A percentile compares a stretch with the other conserved stretches of the same genome.
Conservation (phyloP, 768 basidiomycete genomes). For the Rhodocollybia butyracea region DNA sequence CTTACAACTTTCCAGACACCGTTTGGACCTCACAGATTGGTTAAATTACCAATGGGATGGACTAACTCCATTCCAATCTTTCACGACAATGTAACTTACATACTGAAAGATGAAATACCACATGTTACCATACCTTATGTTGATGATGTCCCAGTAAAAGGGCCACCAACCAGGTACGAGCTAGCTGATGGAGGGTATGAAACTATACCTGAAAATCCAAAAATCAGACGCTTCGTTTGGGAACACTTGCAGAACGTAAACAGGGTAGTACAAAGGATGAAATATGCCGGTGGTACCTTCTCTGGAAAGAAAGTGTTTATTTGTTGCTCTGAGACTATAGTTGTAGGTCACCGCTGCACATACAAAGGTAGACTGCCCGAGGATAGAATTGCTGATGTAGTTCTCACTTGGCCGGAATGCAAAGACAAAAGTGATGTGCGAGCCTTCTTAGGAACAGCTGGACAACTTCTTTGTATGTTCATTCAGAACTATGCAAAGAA, state of each 20-base stretch:
- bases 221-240: slow-evolving; percentile 35
- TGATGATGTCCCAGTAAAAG: slow-evolving; percentile 33
- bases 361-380: slow-evolving; percentile 26
- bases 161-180: slow-evolving; percentile 28
- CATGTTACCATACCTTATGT: slow-evolving; percentile 31
- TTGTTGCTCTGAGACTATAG: slow-evolving; percentile 18
- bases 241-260: no score
- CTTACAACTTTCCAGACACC: no score
- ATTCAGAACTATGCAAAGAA: slow-evolving; percentile 7
- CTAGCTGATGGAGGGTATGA: slow-evolving; percentile 25
- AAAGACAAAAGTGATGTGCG: slow-evolving; percentile 3
- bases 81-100: slow-evolving; percentile 33
- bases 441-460: slow-evolving; percentile 12
- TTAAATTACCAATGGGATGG: no score
- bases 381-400: neutral
- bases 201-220: slow-evolving; percentile 30
- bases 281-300: slow-evolving; percentile 33
- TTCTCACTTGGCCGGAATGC: slow-evolving; percentile 5
- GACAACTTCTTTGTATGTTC: slow-evolving; percentile 7
- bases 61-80: slow-evolving; percentile 33
- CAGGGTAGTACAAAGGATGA: slow-evolving; percentile 33
- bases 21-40: no score
- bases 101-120: slow-evolving; percentile 37
- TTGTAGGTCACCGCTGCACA: slow-evolving; percentile 37
- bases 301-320: slow-evolving; percentile 32